These are phyloP conservation scores for Lecanicillium sp. DNA, from an alignment of 2,329 filamentous ascomycete species.

Conservation along the genomic window DNA sequence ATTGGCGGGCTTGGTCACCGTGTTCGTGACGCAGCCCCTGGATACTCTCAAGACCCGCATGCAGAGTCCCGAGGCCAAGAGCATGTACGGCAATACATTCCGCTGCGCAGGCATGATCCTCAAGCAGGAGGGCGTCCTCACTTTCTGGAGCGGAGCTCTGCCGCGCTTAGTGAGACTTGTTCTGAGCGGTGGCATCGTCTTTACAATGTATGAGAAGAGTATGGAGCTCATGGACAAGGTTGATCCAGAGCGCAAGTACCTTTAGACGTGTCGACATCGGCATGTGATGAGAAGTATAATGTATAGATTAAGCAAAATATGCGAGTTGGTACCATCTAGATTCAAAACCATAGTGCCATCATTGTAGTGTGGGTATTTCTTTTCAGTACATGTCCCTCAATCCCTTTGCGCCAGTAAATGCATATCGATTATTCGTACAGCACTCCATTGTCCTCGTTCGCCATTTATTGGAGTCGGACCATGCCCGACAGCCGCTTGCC, in stretches of 20 bases:
- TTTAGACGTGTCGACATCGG: slow-evolving; percentile 44
- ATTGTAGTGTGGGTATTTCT: slow-evolving; percentile 1
- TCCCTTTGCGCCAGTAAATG: slow-evolving; percentile 5
- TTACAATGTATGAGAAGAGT: slow-evolving; percentile 96
- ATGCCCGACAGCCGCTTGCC: slow-evolving; percentile 50
- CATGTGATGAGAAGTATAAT: slow-evolving; percentile 1
- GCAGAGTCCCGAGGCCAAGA: slow-evolving; percentile 86
- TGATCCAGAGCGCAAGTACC: slow-evolving; percentile 78
- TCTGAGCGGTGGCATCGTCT: slow-evolving; percentile 92
- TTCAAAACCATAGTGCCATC: slow-evolving; percentile 7
- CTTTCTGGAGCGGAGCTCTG: slow-evolving; percentile 90
- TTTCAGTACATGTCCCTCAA: not conserved
- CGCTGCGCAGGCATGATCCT: slow-evolving; percentile 77
- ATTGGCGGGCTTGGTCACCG: slow-evolving; percentile 82
- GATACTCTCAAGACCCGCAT: slow-evolving; percentile 97
- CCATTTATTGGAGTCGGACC: slow-evolving; percentile 46
- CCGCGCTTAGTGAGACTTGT: slow-evolving; percentile 79
- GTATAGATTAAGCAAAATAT: not conserved
- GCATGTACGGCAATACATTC: slow-evolving; percentile 79
- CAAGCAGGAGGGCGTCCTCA: slow-evolving; percentile 79
- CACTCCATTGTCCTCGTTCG: not conserved
- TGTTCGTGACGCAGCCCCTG: slow-evolving; percentile 66
- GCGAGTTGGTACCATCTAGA: slow-evolving; percentile 1
- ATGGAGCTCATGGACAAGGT: slow-evolving; percentile 77
- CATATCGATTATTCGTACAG: slow-evolving; percentile 1